Percentiles rank a stretch among this genome's conserved stretches.
phyloP scores from a whole-genome alignment of 371 early-diverging fungal genomes.

The Circinella minor region DNA sequence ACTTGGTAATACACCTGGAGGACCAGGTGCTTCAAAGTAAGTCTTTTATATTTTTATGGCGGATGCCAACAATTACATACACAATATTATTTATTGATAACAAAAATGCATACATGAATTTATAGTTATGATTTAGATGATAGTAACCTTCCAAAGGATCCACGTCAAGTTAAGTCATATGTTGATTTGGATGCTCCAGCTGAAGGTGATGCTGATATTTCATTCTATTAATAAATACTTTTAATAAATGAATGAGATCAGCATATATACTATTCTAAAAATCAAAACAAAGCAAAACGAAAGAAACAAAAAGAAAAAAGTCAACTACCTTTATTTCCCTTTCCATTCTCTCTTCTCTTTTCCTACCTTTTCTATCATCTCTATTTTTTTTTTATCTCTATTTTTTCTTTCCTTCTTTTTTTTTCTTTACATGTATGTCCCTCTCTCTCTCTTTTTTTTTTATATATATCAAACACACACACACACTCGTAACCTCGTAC shows the following conservation, averaged over 20 bases:
- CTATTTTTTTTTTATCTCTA: neutral
- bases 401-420: neutral
- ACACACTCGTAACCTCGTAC: neutral
- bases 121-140: conserved; percentile 35
- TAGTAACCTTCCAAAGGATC: conserved; percentile 52
- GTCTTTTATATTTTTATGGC: too few relatives aligned
- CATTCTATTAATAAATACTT: conserved; percentile 35
- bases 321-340: neutral
- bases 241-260: too few relatives aligned
- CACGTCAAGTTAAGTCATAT: conserved; percentile 83
- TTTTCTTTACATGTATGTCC: neutral
- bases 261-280: neutral
- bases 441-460: too few relatives aligned
- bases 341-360: conserved; percentile 1
- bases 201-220: conserved; percentile 77
- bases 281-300: too few relatives aligned
- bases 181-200: conserved; percentile 90
- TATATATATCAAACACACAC: neutral
- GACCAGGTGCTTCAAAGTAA: neutral
- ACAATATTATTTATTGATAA: too few relatives aligned
- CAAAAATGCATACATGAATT: neutral
- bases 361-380: neutral
- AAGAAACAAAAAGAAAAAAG: too few relatives aligned
- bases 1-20: conserved; percentile 10
- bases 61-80: too few relatives aligned